phyloP scores from a whole-genome alignment of 805 yeast genomes.

The Candida coleopterorum region DNA sequence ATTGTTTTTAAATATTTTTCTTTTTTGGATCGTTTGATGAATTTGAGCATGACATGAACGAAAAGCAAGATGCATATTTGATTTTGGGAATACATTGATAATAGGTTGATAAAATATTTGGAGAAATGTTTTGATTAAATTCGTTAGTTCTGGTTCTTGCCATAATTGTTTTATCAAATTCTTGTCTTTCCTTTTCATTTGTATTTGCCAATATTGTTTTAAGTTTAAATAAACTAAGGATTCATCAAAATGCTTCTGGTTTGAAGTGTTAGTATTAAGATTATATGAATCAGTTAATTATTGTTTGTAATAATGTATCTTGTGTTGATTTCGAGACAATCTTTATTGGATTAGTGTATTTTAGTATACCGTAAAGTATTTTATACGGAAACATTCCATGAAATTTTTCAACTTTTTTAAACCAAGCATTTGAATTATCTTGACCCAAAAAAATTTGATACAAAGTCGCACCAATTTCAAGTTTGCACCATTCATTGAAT shows the following conservation, averaged over 20 bases:
- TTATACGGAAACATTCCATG: slow-evolving; percentile 80
- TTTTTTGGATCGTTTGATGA: slow-evolving; percentile 29
- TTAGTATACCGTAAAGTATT: slow-evolving; percentile 68
- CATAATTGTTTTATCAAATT: slow-evolving; percentile 69
- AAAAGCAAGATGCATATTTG: slow-evolving; percentile 36
- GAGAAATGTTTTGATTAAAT: slow-evolving; percentile 66
- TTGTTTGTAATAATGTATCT: slow-evolving; percentile 5
- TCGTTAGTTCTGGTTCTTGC: slow-evolving; percentile 81
- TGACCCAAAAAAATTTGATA: slow-evolving; percentile 77
- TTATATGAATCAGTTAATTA: too few species aligned
- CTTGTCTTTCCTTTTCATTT: slow-evolving; percentile 70
- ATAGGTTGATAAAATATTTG: slow-evolving; percentile 40
- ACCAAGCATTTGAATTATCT: slow-evolving; percentile 75
- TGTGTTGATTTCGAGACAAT: slow-evolving; percentile 54
- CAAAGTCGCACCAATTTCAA: slow-evolving; percentile 79
- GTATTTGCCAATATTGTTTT: slow-evolving; percentile 58
- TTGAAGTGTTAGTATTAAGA: too few species aligned
- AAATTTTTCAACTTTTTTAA: slow-evolving; percentile 62
- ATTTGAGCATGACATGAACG: slow-evolving; percentile 38
- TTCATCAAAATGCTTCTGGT: too few species aligned
- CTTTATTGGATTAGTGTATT: slow-evolving; percentile 82
- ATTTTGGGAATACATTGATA: slow-evolving; percentile 30
- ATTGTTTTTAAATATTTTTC: slow-evolving; percentile 34
- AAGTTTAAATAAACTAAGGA: slow-evolving; percentile 46
- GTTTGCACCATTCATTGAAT: slow-evolving; percentile 75